Evolutionary conservation across 1,284 basidiomycete genomes (phyloP).

Genomic region (Marasmius fiardii): DNA sequence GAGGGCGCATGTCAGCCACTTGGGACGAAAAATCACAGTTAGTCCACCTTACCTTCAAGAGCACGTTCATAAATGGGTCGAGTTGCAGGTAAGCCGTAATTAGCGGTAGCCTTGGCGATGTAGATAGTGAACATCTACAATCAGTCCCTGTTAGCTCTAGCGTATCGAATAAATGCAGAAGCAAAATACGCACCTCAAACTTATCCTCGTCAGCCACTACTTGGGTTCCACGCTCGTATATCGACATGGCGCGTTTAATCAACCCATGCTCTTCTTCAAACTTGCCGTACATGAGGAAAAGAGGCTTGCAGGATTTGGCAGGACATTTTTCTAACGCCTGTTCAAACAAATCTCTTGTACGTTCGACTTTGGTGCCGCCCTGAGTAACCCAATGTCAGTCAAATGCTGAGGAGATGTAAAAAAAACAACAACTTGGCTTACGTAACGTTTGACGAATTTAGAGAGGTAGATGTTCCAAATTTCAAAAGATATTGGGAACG

Average conservation of each 20-base stretch:
- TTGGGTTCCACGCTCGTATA: conserved; percentile 90
- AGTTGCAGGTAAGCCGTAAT: conserved; percentile 95
- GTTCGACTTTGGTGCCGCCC: conserved; percentile 93
- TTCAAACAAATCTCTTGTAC: conserved; percentile 95
- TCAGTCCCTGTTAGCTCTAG: conserved; percentile 7
- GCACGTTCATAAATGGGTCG: conserved; percentile 96
- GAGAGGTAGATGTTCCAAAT: conserved; percentile 99
- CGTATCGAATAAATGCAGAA: conserved; percentile 1
- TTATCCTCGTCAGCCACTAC: conserved; percentile 89
- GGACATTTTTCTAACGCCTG: conserved; percentile 98
- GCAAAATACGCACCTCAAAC: conserved; percentile 71
- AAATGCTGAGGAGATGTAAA: background rate
- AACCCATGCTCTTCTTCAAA: conserved; percentile 95
- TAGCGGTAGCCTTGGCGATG: conserved; percentile 94
- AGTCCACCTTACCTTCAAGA: conserved; percentile 61
- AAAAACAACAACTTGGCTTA: conserved; percentile 38
- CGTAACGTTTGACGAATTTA: conserved; percentile 97
- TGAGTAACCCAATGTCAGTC: conserved; percentile 25
- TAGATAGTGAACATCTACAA: conserved; percentile 92
- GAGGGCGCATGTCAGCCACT: conserved; percentile 3
- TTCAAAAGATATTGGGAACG: conserved; percentile 97
- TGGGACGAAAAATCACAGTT: background rate
- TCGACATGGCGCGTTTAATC: conserved; percentile 93
- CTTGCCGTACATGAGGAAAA: conserved; percentile 94
- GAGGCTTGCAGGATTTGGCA: conserved; percentile 88